Evolutionary conservation across 805 yeast genomes (phyloP).

Genomic region (Lachancea kluyveri): DNA sequence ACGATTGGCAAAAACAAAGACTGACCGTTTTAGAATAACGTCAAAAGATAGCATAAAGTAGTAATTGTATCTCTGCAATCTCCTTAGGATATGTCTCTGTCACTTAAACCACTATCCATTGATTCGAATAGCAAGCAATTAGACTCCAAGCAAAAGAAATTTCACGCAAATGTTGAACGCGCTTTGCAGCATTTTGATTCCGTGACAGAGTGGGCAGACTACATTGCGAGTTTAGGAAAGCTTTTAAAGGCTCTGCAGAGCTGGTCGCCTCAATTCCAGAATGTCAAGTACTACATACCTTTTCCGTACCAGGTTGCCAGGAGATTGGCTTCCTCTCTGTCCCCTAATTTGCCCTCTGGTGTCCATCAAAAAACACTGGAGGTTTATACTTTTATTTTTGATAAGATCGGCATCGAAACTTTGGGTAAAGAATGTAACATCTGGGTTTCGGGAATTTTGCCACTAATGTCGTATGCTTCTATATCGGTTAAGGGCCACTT

Average conservation of each 20-base stretch:
- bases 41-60: no score
- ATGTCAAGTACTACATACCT: constrained; percentile 55
- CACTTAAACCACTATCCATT: constrained; percentile 27
- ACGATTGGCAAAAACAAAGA: no score
- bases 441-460: constrained; percentile 93
- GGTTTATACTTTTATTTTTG: constrained; percentile 66
- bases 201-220: constrained; percentile 96
- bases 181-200: constrained; percentile 72
- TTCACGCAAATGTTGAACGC: constrained; percentile 59
- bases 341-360: constrained; percentile 84
- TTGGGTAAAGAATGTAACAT: constrained; percentile 51
- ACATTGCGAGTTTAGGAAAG: constrained; percentile 80
- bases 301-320: constrained; percentile 58
- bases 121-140: constrained; percentile 30
- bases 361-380: constrained; percentile 87
- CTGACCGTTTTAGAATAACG: no score
- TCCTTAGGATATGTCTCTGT: constrained; percentile 31
- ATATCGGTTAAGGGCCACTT: constrained; percentile 81
- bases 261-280: constrained; percentile 34
- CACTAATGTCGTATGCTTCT: constrained; percentile 81
- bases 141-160: constrained; percentile 63
- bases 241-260: constrained; percentile 65
- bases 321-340: constrained; percentile 70
- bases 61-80: no score
- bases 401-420: constrained; percentile 48